A percentile compares a stretch with the other conserved stretches of the same genome.
Conservation (phyloP, 371 early-diverging fungal species). For the Mortierella sp. region DNA sequence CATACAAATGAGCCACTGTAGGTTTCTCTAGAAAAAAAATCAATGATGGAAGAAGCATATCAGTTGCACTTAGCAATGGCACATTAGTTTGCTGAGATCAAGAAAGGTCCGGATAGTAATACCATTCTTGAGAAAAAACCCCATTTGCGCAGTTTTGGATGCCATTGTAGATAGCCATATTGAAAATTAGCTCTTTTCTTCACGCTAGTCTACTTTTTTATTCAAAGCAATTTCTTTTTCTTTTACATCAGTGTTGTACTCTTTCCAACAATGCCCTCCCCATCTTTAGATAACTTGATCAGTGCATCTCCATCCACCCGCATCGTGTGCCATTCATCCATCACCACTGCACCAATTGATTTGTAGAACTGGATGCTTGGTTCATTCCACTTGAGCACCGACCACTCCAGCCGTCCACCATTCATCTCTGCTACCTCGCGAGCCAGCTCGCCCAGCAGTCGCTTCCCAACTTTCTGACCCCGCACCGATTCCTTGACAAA, state of each 20-base stretch:
- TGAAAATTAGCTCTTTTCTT: no score
- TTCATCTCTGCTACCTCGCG: slow-evolving; percentile 71
- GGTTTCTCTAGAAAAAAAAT: no score
- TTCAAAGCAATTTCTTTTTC: not conserved
- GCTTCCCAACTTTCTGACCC: slow-evolving; percentile 81
- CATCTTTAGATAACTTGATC: slow-evolving; percentile 62
- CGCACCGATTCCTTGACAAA: slow-evolving; percentile 79
- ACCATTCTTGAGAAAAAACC: no score
- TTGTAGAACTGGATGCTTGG: slow-evolving; percentile 74
- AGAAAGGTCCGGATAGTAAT: no score
- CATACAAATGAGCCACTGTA: no score
- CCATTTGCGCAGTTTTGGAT: no score
- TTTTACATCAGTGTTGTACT: slow-evolving; percentile 43
- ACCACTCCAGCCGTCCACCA: slow-evolving; percentile 88
- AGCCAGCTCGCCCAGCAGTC: slow-evolving; percentile 79
- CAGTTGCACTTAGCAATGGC: no score
- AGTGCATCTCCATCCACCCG: slow-evolving; percentile 73
- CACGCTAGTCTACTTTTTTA: no score
- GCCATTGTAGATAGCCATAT: no score
- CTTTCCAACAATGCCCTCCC: slow-evolving; percentile 33
- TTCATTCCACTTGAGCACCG: slow-evolving; percentile 83
- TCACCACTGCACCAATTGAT: slow-evolving; percentile 71
- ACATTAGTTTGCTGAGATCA: no score
- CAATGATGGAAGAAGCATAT: no score
- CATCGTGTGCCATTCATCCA: slow-evolving; percentile 80